Percentiles rank a stretch among this genome's conserved stretches.
Evolutionary conservation across 495 filamentous ascomycete genomes (phyloP).

Genomic region (Penicillium turbatum): DNA sequence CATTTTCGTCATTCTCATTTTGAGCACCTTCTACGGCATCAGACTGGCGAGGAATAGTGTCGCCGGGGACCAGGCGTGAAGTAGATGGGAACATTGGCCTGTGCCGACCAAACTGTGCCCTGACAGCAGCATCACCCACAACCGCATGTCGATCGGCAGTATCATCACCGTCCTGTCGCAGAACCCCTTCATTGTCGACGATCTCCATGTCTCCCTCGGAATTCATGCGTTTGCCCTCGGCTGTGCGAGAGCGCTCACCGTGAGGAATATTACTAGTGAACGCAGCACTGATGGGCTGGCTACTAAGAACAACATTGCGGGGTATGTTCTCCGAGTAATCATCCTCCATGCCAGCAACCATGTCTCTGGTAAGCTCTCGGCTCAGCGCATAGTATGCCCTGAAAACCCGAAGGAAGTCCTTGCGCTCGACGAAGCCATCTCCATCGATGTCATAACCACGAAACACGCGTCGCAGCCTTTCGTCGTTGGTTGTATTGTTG

Average conservation of each 20-base stretch:
- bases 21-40: conserved; percentile 18
- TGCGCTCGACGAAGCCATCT: conserved; percentile 81
- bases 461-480: conserved; percentile 72
- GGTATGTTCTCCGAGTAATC: conserved; percentile 70
- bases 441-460: conserved; percentile 86
- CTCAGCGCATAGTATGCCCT: conserved; percentile 82
- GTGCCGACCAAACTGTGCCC: conserved; percentile 38
- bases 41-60: conserved; percentile 7
- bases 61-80: conserved; percentile 22
- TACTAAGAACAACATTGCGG: conserved; percentile 66
- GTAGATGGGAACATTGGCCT: conserved; percentile 40
- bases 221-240: conserved; percentile 60
- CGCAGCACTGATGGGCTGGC: conserved; percentile 72
- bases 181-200: conserved; percentile 47
- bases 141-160: conserved; percentile 45
- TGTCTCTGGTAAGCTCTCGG: conserved; percentile 77
- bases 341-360: conserved; percentile 76
- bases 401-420: conserved; percentile 90
- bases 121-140: conserved; percentile 45
- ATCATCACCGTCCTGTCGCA: conserved; percentile 45
- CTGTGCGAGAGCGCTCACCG: conserved; percentile 51
- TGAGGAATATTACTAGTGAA: conserved; percentile 62
- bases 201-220: conserved; percentile 59
- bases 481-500: conserved; percentile 60
- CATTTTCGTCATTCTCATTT: conserved; percentile 27